phyloP scores from a whole-genome alignment of 1,139 yeast species.

The Debaryomycetaceae sp. region DNA sequence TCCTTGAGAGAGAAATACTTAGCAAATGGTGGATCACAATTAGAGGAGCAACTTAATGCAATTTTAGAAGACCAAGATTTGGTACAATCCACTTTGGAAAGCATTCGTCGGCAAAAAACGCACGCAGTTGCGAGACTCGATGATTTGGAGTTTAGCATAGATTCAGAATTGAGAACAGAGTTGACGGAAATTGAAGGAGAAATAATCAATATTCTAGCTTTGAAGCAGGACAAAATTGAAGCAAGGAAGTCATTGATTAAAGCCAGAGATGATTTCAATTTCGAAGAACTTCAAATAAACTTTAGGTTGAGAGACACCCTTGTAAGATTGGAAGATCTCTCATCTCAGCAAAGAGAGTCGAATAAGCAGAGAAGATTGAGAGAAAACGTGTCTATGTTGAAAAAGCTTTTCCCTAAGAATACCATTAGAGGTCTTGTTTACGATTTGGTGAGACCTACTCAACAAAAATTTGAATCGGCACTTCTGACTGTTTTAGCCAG shows the following conservation, averaged over 20 bases:
- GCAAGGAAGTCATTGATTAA: constrained; percentile 39
- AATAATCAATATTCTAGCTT: constrained; percentile 30
- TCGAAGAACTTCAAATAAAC: constrained; percentile 54
- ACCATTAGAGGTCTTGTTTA: constrained; percentile 78
- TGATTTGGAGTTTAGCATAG: constrained; percentile 27
- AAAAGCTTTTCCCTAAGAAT: constrained; percentile 61
- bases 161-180: constrained; percentile 30
- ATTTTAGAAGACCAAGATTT: constrained; percentile 46
- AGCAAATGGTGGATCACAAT: constrained; percentile 54
- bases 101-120: constrained; percentile 42
- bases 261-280: constrained; percentile 43
- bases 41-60: constrained; percentile 49
- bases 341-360: constrained; percentile 74
- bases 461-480: constrained; percentile 72
- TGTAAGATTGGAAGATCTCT: constrained; percentile 62
- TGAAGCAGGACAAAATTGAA: constrained; percentile 41
- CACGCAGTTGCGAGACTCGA: constrained; percentile 39
- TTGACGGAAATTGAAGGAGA: constrained; percentile 32
- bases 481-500: constrained; percentile 77
- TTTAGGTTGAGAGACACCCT: constrained; percentile 64
- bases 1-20: constrained; percentile 55
- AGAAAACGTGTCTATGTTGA: constrained; percentile 68
- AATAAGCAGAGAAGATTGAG: constrained; percentile 64
- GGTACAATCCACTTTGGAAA: constrained; percentile 33
- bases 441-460: constrained; percentile 78